Conservation (phyloP, 2,329 filamentous ascomycete species). For the Colletotrichum tabaci region DNA sequence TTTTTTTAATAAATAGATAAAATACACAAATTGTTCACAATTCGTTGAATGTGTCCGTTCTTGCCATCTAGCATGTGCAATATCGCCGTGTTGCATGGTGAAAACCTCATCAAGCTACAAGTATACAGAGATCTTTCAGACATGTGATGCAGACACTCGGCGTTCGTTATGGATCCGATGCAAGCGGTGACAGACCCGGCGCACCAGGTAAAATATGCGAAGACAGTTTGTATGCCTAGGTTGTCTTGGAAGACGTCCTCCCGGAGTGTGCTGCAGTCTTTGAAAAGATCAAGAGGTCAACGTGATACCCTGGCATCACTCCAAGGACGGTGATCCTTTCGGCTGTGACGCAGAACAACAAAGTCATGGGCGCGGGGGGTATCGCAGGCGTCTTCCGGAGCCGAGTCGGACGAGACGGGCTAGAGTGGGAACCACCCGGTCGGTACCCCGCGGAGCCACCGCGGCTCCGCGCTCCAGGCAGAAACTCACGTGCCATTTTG, state of each 20-base stretch:
- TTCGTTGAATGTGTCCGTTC: not conserved
- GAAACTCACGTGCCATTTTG: conserved; percentile 31
- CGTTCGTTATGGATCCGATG: not conserved
- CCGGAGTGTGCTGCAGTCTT: not conserved
- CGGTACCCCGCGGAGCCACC: conserved; percentile 6
- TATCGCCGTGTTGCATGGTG: not conserved
- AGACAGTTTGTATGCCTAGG: not conserved
- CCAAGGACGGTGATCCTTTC: fast-evolving
- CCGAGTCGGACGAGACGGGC: conserved; percentile 7
- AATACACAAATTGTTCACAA: too few species aligned
- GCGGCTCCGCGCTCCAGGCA: conserved; percentile 22
- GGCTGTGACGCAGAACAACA: not conserved
- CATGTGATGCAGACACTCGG: not conserved
- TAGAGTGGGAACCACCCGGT: conserved; percentile 4
- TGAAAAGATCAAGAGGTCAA: not conserved
- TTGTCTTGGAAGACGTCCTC: not conserved
- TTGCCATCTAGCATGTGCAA: not conserved
- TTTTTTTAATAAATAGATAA: too few species aligned
- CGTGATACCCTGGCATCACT: not conserved
- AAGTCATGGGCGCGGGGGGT: not conserved
- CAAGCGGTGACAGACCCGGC: too few species aligned
- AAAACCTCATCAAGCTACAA: conserved; percentile 20
- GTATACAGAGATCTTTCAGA: not conserved
- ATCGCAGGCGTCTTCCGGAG: conserved; percentile 4
- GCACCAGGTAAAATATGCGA: not conserved